Conservation (phyloP, 1,139 yeast species). For the Hemisphaericaspora xylanilytica region DNA sequence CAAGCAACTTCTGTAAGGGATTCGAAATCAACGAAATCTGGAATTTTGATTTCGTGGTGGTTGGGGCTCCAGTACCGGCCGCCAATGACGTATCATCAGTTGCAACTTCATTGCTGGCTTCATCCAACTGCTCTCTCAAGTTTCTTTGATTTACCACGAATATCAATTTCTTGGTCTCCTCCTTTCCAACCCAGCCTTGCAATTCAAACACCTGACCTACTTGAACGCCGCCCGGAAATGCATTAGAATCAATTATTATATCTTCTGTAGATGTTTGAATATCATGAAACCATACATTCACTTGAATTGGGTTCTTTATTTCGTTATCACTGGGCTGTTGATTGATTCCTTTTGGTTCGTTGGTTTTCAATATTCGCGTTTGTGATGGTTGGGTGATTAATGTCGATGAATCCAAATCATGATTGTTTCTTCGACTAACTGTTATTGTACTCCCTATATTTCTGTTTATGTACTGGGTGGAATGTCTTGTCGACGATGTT, state of each 20-base stretch:
- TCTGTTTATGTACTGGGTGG: constrained; percentile 10
- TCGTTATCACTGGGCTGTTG: constrained; percentile 7
- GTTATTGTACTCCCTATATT: constrained; percentile 15
- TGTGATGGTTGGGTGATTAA: neutral
- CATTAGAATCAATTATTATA: constrained; percentile 58
- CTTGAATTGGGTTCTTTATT: constrained; percentile 29
- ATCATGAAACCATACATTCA: constrained; percentile 78
- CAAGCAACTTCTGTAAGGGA: constrained; percentile 59
- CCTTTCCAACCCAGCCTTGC: constrained; percentile 14
- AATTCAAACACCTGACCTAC: constrained; percentile 79
- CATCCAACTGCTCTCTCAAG: constrained; percentile 11
- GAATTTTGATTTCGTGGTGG: constrained; percentile 15
- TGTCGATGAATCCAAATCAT: constrained; percentile 9
- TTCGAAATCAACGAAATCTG: constrained; percentile 62
- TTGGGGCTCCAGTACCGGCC: neutral
- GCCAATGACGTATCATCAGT: constrained; percentile 4
- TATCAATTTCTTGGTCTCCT: constrained; percentile 24
- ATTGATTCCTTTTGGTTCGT: neutral
- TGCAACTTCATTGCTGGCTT: constrained; percentile 5
- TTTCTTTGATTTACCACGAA: constrained; percentile 23
- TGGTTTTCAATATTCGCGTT: neutral
- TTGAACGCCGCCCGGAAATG: constrained; percentile 54
- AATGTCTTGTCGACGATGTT: too few species aligned
- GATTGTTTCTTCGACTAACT: constrained; percentile 13
- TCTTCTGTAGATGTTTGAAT: constrained; percentile 54